phyloP scores from a whole-genome alignment of 805 yeast species.

The Wickerhamomyces kurtzmanii region DNA sequence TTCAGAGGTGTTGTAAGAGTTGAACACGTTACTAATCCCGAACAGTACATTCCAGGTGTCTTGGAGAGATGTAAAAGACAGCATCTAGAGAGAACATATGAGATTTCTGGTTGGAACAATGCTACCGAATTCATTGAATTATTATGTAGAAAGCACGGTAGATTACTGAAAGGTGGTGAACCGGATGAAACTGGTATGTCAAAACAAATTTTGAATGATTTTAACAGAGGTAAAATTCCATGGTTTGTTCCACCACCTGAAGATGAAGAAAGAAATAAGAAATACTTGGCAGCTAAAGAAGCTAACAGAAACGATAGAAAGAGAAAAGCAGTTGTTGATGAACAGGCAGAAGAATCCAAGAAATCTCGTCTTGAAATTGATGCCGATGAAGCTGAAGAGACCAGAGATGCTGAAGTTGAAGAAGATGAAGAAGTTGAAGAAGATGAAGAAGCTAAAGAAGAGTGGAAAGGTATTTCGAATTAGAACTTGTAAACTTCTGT shows the following conservation, averaged over 20 bases:
- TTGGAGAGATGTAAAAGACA: conserved; percentile 76
- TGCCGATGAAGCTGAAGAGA: conserved; percentile 1
- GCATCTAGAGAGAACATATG: conserved; percentile 93
- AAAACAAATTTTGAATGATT: conserved; percentile 83
- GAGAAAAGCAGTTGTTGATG: conserved; percentile 3
- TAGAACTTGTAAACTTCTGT: conserved; percentile 12
- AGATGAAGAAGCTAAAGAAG: conserved; percentile 12
- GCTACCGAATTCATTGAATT: conserved; percentile 79
- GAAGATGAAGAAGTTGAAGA: conserved; percentile 6
- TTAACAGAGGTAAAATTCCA: conserved; percentile 95
- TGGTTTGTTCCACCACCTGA: conserved; percentile 96
- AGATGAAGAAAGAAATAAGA: conserved; percentile 35
- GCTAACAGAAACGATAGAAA: conserved; percentile 7
- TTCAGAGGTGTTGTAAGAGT: conserved; percentile 98
- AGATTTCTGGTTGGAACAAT: conserved; percentile 80
- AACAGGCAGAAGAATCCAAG: conserved; percentile 3
- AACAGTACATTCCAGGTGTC: conserved; percentile 86
- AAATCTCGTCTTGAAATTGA: conserved; percentile 3
- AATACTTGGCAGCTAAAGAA: conserved; percentile 14
- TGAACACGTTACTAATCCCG: conserved; percentile 94
- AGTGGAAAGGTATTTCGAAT: conserved; percentile 21
- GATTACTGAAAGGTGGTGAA: conserved; percentile 93
- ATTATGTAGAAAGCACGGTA: conserved; percentile 87
- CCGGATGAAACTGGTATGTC: conserved; percentile 94
- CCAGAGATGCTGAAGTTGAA: not conserved